Percentiles rank a stretch among this genome's conserved stretches.
These are phyloP conservation scores for Pleurotus tuoliensis DNA, from an alignment of 768 basidiomycete species.

Conservation along the genomic window DNA sequence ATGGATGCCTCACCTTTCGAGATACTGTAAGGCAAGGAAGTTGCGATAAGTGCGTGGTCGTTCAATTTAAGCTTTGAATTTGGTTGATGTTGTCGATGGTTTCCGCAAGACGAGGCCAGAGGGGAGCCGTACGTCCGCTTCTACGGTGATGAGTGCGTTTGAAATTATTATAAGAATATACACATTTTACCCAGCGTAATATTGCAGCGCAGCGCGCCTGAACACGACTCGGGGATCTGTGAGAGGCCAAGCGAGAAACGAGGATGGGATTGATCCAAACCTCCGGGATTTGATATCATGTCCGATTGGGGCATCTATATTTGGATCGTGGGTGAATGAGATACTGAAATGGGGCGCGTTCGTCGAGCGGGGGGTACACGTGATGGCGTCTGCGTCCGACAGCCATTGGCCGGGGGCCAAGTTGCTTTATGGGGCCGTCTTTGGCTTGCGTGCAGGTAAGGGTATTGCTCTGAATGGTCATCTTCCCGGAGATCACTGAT, in stretches of 20 bases:
- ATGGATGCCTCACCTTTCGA: background rate
- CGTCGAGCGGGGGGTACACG: background rate
- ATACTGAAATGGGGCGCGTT: slow-evolving; percentile 3
- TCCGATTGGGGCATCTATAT: slow-evolving; percentile 1
- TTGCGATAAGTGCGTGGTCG: background rate
- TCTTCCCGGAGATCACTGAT: background rate
- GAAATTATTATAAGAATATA: background rate
- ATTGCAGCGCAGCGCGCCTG: background rate
- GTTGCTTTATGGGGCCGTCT: slow-evolving; percentile 1
- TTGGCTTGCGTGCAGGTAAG: slow-evolving; percentile 1
- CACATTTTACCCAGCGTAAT: background rate
- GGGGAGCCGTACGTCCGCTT: too few relatives aligned
- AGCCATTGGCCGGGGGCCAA: background rate
- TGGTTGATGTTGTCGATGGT: too few relatives aligned
- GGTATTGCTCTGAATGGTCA: slow-evolving; percentile 1
- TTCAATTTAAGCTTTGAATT: too few relatives aligned
- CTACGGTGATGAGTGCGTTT: too few relatives aligned
- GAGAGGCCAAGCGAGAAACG: background rate
- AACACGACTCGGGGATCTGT: background rate
- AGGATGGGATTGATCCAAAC: background rate
- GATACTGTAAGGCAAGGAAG: background rate
- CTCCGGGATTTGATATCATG: background rate
- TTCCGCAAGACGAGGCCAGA: too few relatives aligned
- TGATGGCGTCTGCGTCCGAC: slow-evolving; percentile 1
- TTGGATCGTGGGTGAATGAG: background rate